Base-by-base conservation (phyloP, 805 yeast species). In the Saccharomycopsis amapae region DNA sequence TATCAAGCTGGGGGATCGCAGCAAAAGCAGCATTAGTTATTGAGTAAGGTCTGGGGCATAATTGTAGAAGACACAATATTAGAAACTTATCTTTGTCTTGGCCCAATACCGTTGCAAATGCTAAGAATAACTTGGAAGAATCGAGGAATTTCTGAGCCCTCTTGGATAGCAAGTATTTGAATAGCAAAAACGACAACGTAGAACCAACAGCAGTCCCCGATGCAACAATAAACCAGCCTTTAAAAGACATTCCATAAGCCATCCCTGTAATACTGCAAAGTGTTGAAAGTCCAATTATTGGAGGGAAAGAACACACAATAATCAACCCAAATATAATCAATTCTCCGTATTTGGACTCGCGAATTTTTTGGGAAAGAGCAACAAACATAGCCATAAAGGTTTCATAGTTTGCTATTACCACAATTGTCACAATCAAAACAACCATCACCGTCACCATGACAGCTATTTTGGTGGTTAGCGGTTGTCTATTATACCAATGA, bases 31-130 rank as follows among this genome's bases (percentile, higher is more conserved):
- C 97, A 57, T 90, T 90, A 0, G 93, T 81, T 26, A 90, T 66
- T 2, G 96, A 87, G 60, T 88, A 93, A 0, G 97, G 97, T 56
- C 90, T 73, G 0, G 98, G 98, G 55, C 96, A 87, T 47, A 90
- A 62, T 45, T 97, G 69, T 24, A 90, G 72, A 58, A 90, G 67
- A 43, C 83, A 75, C 44, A 90, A 62, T 20, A 93, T 63, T 52
- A 79, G 60, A 47, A 88, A 72, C 48, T 79, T 75, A 53, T 82
- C 81, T 45, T 76, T 75, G 48, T 86, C 94, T 54, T 73, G 35
- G 13, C 42, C 78, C 49, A 90, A 62, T 3, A 86, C 83, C 45
- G 80, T 78, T 0, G 85, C 73, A 52, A 93, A 74, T 0, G 95
- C 86, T 53, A 79, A 73, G 53, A 93, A 77, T 50, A 75, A 78